These are phyloP conservation scores for Pseudocercospora macadamiae DNA, from an alignment of 2,329 filamentous ascomycete species.

Conservation along the genomic window DNA sequence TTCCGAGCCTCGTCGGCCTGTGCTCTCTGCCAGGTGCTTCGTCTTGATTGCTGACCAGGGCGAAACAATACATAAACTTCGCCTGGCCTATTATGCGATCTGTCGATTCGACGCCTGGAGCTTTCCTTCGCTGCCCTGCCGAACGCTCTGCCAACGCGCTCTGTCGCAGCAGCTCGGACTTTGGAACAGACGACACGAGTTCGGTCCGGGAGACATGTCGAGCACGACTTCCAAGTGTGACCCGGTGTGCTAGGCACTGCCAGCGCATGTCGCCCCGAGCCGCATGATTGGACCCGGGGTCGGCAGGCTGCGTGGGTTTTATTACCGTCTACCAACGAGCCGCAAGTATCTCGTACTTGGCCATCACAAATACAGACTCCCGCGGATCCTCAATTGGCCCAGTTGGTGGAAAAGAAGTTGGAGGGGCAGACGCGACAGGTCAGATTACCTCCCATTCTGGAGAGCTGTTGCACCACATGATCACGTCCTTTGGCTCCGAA, in stretches of 20 bases:
- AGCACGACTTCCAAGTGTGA: neutral
- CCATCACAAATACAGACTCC: constrained; percentile 5
- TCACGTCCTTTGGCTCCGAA: constrained; percentile 12
- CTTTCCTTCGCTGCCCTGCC: neutral
- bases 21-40: neutral
- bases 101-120: neutral
- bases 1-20: constrained; percentile 1
- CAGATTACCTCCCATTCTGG: constrained; percentile 2
- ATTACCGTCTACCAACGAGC: neutral
- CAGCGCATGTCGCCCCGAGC: neutral
- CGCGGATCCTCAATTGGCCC: constrained; percentile 4
- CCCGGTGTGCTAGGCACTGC: constrained; percentile 3
- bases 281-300: constrained; percentile 1
- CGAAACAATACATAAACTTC: neutral
- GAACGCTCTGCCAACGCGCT: neutral
- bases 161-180: neutral
- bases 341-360: neutral
- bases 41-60: neutral
- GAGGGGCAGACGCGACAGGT: constrained; percentile 14
- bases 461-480: constrained; percentile 15
- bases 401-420: neutral
- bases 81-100: neutral
- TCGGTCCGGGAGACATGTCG: neutral
- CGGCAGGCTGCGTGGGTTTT: constrained; percentile 4
- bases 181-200: neutral